Evolutionary conservation across 225 moss, liverwort and hornwort species (phyloP).

Genomic region (Rhytidiadelphus loreus): DNA sequence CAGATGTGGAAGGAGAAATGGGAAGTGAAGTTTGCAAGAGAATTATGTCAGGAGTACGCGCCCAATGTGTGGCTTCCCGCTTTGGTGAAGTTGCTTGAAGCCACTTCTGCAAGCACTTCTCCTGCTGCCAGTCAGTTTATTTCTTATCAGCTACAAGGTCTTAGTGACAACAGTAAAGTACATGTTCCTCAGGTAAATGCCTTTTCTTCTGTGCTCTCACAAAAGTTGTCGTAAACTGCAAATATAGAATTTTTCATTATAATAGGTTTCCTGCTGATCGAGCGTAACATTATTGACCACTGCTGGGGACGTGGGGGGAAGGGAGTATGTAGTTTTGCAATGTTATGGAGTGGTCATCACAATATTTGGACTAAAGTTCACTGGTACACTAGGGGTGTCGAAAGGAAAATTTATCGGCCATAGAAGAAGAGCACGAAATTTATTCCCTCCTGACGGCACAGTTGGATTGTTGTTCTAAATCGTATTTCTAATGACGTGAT

Average conservation of each 20-base stretch:
- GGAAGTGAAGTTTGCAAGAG: slow-evolving; percentile 67
- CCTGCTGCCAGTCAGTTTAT: slow-evolving; percentile 50
- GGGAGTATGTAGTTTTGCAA: background rate
- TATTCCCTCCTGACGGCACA: background rate
- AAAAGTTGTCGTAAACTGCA: background rate
- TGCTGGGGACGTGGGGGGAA: background rate
- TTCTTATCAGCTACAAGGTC: slow-evolving; percentile 48
- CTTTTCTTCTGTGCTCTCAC: background rate
- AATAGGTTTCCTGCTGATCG: background rate
- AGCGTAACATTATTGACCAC: background rate
- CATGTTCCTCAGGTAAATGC: slow-evolving; percentile 25
- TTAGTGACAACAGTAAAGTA: background rate
- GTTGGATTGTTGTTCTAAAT: background rate
- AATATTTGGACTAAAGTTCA: background rate
- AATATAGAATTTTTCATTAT: background rate
- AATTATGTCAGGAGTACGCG: slow-evolving; percentile 70
- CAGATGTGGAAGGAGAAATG: slow-evolving; percentile 11
- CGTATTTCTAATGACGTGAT: background rate
- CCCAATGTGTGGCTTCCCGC: slow-evolving; percentile 65
- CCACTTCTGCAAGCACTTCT: slow-evolving; percentile 22
- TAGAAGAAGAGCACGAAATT: background rate
- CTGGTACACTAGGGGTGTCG: background rate
- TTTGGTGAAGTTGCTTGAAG: slow-evolving; percentile 60
- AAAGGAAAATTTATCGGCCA: background rate
- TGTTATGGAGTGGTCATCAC: background rate